Conservation (phyloP, 2,329 filamentous ascomycete genomes). For the Sporothrix curviconia region DNA sequence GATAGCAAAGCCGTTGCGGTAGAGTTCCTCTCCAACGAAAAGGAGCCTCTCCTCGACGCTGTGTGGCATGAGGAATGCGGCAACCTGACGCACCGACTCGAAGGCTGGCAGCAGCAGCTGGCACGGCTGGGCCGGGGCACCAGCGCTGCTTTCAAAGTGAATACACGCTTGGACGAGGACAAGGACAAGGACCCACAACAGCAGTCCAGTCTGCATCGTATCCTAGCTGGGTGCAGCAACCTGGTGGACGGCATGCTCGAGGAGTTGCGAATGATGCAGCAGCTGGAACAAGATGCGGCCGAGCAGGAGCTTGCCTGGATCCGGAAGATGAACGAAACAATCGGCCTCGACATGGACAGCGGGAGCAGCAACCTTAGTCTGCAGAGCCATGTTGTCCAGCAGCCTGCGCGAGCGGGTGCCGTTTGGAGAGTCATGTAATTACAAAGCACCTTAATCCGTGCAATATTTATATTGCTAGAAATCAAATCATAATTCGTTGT, state of each 20-base stretch:
- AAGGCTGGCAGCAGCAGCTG: conserved; percentile 26
- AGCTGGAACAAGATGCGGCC: conserved; percentile 53
- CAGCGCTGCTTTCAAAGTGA: background rate
- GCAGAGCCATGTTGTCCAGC: conserved; percentile 23
- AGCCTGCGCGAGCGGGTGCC: conserved; percentile 36
- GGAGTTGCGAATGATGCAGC: conserved; percentile 57
- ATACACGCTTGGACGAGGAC: background rate
- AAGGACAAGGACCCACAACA: conserved; percentile 16
- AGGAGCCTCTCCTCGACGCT: conserved; percentile 41
- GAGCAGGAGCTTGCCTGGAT: conserved; percentile 55
- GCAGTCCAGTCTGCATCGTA: conserved; percentile 36
- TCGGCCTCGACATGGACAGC: conserved; percentile 19
- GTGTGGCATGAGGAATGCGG: conserved; percentile 54
- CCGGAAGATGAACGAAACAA: conserved; percentile 42
- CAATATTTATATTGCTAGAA: no score
- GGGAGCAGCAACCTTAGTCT: background rate
- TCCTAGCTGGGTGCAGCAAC: conserved; percentile 41
- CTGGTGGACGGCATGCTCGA: conserved; percentile 53
- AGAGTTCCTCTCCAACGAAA: conserved; percentile 28
- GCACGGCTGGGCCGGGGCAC: background rate
- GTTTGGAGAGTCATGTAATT: conserved; percentile 38
- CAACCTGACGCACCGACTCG: conserved; percentile 46
- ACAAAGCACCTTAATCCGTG: background rate
- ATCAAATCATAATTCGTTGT: no score
- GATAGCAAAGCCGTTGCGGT: background rate